phyloP scores from a whole-genome alignment of 208 protist species.

The Leptomonas pyrrhocoris region DNA sequence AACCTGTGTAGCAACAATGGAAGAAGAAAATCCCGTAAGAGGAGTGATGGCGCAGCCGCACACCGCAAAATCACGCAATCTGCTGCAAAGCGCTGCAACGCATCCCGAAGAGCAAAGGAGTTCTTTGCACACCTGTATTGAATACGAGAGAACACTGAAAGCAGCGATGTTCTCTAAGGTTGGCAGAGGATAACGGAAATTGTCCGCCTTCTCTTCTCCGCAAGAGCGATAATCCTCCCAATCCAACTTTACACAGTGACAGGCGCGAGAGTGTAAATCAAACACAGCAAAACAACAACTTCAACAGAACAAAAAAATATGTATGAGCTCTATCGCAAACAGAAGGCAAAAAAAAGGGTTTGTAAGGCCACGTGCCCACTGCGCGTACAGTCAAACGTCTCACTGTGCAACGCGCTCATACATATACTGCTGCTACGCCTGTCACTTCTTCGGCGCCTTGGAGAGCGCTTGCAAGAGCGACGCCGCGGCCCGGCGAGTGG shows the following conservation, averaged over 20 bases:
- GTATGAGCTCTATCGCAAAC: neutral
- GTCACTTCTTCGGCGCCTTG: constrained; percentile 28
- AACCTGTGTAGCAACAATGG: neutral
- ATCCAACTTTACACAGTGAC: too few species aligned
- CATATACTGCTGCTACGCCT: neutral
- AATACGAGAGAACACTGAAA: too few species aligned
- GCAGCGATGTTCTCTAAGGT: too few species aligned
- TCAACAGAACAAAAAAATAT: constrained; percentile 10
- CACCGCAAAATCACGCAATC: constrained; percentile 6
- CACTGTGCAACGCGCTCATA: too few species aligned
- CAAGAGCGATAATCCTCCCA: too few species aligned
- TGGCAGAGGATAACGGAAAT: neutral
- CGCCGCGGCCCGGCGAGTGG: constrained; percentile 59
- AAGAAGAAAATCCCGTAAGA: neutral
- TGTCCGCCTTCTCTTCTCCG: too few species aligned
- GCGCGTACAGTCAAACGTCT: too few species aligned
- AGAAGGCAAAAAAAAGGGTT: neutral
- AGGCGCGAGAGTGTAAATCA: too few species aligned
- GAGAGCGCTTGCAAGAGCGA: constrained; percentile 72
- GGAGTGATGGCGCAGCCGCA: constrained; percentile 20
- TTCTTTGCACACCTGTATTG: neutral
- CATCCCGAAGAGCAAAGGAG: neutral
- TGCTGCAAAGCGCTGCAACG: neutral
- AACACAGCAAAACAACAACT: too few species aligned
- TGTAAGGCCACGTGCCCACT: too few species aligned